Base-by-base conservation (phyloP, 2,329 filamentous ascomycete genomes). In the Cyphellophora europaea region DNA sequence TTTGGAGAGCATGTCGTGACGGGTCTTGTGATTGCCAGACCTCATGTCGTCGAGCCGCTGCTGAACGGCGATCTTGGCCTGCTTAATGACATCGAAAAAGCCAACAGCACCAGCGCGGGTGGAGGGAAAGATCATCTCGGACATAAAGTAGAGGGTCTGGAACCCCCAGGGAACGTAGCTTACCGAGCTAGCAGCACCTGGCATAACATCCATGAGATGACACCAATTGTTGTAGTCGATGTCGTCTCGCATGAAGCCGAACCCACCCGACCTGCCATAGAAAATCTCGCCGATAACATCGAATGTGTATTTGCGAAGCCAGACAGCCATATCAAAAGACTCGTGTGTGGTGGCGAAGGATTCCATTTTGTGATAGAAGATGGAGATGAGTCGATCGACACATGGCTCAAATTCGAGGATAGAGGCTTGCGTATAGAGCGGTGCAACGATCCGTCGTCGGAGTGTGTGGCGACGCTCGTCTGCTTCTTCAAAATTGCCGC, bases 191-290 rank as follows among this genome's bases (percentile, higher is more conserved):
- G 37, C 29, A 2, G 41, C 37, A 14, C 37, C 37, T 6, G 41
- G 41, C 41, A 43, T 43, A 6, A 37, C 31, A 16, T 44, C 43
- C 43, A 45, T 45, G 13, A 45, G 25, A 15, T 37, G 35, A 27
- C 43, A 45, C 41, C 43, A 45, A 8, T 41, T 37, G 30, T 43
- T 43, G 30, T 45, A 43, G 36, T 45, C 43, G 27, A 43, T 42
- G 33, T 41, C 37, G 30, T 43, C 43, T 23, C 40, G 36, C 11
- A 45, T 38, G 25, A 43, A 43, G 13, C 43, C 43, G 17, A 36
- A 36, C 15, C 32, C 32, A 17, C 32, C 32, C 11, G 8, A 6
- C n/a, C 32, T 19, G 4, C 32, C 32, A 12, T 36, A 36, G 14
- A 8, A 36, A n/a, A 25, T 25, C 16, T 27, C 21, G 18, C 32